A percentile compares a stretch with the other conserved stretches of the same genome.
Evolutionary conservation across 164 flowering plant genomes (phyloP).

Genomic region (Umbilicus rupestris): DNA sequence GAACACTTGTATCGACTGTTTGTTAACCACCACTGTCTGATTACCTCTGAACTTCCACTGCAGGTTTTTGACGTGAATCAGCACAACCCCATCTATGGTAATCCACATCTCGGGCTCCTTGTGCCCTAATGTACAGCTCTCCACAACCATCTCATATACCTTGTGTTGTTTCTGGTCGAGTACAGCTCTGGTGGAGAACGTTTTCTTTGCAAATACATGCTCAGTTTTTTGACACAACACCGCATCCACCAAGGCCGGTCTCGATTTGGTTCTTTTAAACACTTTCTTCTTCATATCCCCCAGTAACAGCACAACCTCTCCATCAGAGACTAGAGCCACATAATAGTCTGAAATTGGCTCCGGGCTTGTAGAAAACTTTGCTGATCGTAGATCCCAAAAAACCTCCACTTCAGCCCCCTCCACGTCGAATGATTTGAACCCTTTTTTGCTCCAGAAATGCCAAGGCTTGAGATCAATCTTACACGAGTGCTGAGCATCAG

Average conservation of each 20-base stretch:
- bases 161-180: conserved; percentile 41
- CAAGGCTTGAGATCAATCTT: conserved; percentile 91
- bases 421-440: conserved; percentile 61
- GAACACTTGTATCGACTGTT: conserved; percentile 38
- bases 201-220: conserved; percentile 60
- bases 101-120: conserved; percentile 58
- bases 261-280: conserved; percentile 57
- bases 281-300: conserved; percentile 84
- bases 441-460: conserved; percentile 91
- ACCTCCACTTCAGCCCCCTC: conserved; percentile 50
- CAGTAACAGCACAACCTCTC: conserved; percentile 66
- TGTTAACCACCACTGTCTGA: conserved; percentile 34
- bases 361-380: conserved; percentile 57
- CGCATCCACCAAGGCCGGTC: conserved; percentile 66
- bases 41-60: conserved; percentile 73
- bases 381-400: conserved; percentile 74
- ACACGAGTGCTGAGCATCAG: conserved; percentile 36
- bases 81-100: conserved; percentile 43
- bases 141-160: conserved; percentile 72
- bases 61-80: conserved; percentile 42
- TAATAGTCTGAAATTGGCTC: conserved; percentile 66
- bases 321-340: conserved; percentile 63
- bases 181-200: conserved; percentile 59
- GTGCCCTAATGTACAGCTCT: conserved; percentile 47
- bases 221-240: conserved; percentile 52